These are phyloP conservation scores for Debaryomyces coudertii DNA, from an alignment of 1,139 yeast genomes.

Conservation along the genomic window DNA sequence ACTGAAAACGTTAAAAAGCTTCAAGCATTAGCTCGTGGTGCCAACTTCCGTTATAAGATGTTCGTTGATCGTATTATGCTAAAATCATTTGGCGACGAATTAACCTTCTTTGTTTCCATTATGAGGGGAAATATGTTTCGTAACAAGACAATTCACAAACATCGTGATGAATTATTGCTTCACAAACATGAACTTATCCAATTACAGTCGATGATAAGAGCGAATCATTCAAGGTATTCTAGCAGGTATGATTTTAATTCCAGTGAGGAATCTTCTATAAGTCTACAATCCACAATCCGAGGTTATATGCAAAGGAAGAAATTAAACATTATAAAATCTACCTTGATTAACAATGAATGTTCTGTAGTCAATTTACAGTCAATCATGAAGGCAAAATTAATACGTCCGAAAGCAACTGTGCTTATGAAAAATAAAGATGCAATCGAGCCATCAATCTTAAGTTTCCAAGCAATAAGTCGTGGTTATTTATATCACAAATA, in stretches of 20 bases:
- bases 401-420: conserved; percentile 25
- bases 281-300: conserved; percentile 34
- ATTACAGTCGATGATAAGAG: conserved; percentile 43
- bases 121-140: conserved; percentile 46
- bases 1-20: conserved; percentile 39
- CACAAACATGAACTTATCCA: conserved; percentile 32
- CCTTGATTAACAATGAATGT: conserved; percentile 14
- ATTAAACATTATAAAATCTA: conserved; percentile 10
- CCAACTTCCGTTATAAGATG: conserved; percentile 61
- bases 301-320: conserved; percentile 26
- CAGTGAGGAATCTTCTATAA: conserved; percentile 13
- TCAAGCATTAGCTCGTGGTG: conserved; percentile 70
- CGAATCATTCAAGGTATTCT: conserved; percentile 23
- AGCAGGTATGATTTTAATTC: conserved; percentile 18
- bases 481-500: conserved; percentile 26
- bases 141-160: conserved; percentile 40
- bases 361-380: conserved; percentile 32
- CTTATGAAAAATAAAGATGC: conserved; percentile 26
- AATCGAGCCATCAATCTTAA: conserved; percentile 29
- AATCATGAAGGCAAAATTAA: conserved; percentile 28
- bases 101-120: conserved; percentile 38
- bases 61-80: conserved; percentile 64
- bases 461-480: conserved; percentile 42
- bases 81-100: conserved; percentile 54
- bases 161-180: conserved; percentile 37